Evolutionary conservation across 768 basidiomycete species (phyloP), one percentile per base, ranked within the genome.

Genomic region (Solioccasus polychromus): DNA sequence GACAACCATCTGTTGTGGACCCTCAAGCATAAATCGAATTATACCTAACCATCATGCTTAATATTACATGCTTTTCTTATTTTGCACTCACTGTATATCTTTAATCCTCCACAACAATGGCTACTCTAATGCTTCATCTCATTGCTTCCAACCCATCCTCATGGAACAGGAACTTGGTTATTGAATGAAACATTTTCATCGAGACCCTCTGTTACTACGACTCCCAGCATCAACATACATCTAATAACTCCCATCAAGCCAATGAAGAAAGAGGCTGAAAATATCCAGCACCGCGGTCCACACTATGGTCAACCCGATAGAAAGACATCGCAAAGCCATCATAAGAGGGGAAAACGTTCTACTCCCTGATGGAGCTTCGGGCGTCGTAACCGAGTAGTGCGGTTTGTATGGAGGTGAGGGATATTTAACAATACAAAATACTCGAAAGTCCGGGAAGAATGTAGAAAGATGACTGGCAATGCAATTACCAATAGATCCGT

Each of bases 401-500:
- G 8, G 26, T 25, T 29, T n/a, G 5, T 31, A 42, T 42, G 29
- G 25, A 24, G 46, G 25, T 28, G 20, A 51, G 48, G 47, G 41
- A 55, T 59, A 66, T 54, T 51, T 60, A 58, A 62, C 45, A 68
- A 64, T 68, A 66, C 66, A 68, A 54, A 67, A 57, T 32, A 47
- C 46, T 60, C 39, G 44, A 59, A 32, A 54, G 41, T 57, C 47
- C 59, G 39, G n/a, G n/a, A 51, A 40, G 44, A 50, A 20, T n/a
- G 31, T 34, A 38, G 37, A 35, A 38, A 36, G 26, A 26, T 28
- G 23, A 36, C 42, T 7, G 26, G 12, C 22, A 32, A 22, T 17
- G 42, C 4, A 26, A 52, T 76, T 71, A 90, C 83, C 83, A 91
- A 69, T 85, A 84, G 58, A 90, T 77, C 50, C 76, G 73, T 46